Evolutionary conservation across 371 early-diverging fungal species (phyloP), one percentile per base, ranked within the genome.

Genomic region (Mucor mucedo): DNA sequence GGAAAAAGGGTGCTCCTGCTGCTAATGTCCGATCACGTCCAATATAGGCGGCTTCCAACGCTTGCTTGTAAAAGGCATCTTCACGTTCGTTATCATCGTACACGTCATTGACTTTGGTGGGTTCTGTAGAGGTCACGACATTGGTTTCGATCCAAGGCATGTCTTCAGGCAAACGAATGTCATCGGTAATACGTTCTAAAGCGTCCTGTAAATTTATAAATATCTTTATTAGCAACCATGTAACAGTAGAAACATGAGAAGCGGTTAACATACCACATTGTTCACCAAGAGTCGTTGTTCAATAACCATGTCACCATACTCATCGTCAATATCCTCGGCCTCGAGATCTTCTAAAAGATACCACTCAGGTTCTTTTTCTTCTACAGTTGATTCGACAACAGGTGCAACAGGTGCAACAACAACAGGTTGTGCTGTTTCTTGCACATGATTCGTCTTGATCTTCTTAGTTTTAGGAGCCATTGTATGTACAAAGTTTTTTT

Each of bases 11-110:
- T 4, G 92, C 81, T 3, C 87, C 88, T n/a, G 83, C 84, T 56
- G 83, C 81, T 21, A 68, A 53, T 35, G 90, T 62, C 62, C 75
- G 66, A 14, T 84, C 79, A 35, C 88, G 86, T 33, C 86, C 98
- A 28, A 76, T 70, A n/a, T 80, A 68, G 13, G 88, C 94, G 1
- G 95, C 92, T 63, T 89, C 87, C 13, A 95, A 82, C 2, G 94
- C 98, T 75, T 97, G 97, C 41, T 93, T 79, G 69, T 89, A 88
- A 63, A 98, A 95, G 38, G 94, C 95, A 40, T 94, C 77, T 75
- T 98, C 98, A 52, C 97, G 91, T 55, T 89, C 87, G 58, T 96
- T 70, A 69, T 98, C 98, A 66, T 98, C 91, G 56, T 91, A 84
- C 4, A 87, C 87, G 70, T 93, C 92, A 3, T 77, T 72, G 0